phyloP scores from a whole-genome alignment of 2,329 filamentous ascomycete genomes.

The Pseudocercospora crystallina region DNA sequence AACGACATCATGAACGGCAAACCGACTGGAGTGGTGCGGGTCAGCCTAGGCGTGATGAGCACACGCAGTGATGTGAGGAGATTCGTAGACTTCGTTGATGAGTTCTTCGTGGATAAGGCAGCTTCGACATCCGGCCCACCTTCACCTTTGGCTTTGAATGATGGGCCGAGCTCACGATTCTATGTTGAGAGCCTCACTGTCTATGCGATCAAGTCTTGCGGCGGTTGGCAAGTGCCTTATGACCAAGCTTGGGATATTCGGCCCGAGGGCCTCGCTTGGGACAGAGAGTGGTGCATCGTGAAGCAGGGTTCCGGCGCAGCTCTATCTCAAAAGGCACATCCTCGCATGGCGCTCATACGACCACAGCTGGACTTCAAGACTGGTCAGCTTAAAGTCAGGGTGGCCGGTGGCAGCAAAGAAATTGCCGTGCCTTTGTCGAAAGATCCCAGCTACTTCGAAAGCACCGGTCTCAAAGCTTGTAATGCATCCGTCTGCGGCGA shows the following conservation, averaged over 20 bases:
- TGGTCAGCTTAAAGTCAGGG: constrained; percentile 63
- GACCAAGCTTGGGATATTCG: constrained; percentile 71
- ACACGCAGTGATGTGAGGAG: constrained; percentile 69
- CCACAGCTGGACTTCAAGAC: constrained; percentile 70
- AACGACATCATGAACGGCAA: constrained; percentile 80
- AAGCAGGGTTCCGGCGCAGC: constrained; percentile 81
- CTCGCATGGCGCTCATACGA: constrained; percentile 79
- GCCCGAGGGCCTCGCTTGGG: constrained; percentile 84
- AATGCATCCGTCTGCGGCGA: constrained; percentile 81
- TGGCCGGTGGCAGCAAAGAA: constrained; percentile 37
- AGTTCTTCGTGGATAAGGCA: constrained; percentile 34
- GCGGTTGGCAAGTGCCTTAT: constrained; percentile 68
- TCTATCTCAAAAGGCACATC: constrained; percentile 84
- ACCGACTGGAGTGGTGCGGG: constrained; percentile 81
- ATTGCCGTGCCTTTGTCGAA: constrained; percentile 62
- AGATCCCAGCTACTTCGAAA: constrained; percentile 59
- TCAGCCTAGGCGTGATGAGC: constrained; percentile 89
- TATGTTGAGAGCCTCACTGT: constrained; percentile 56
- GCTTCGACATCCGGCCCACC: constrained; percentile 1
- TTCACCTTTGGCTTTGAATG: constrained; percentile 4
- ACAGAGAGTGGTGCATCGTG: constrained; percentile 93
- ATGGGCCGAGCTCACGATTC: constrained; percentile 23
- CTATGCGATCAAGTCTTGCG: constrained; percentile 94
- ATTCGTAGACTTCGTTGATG: constrained; percentile 54
- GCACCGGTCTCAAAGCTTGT: constrained; percentile 30